These are phyloP conservation scores for Chlorella vulgaris DNA, from an alignment of 139 green algal species.

Conservation along the genomic window DNA sequence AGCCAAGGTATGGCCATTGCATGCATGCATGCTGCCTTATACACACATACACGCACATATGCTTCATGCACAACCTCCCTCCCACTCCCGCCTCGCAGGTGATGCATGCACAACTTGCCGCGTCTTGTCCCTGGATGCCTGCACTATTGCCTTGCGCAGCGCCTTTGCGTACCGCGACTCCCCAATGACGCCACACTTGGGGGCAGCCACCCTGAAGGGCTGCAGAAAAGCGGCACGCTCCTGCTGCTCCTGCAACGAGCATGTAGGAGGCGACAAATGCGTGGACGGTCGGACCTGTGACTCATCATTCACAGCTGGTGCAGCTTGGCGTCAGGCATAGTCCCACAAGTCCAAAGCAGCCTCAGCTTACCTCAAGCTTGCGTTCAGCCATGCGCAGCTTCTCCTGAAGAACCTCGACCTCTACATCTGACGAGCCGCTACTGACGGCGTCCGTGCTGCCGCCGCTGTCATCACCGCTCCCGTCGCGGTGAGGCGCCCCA, in stretches of 20 bases:
- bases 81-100: neutral
- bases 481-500: neutral
- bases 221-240: constrained; percentile 42
- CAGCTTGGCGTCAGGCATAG: too few species aligned
- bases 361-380: neutral
- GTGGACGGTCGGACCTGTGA: too few species aligned
- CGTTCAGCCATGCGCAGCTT: constrained; percentile 3
- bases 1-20: too few species aligned
- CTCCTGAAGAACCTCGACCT: constrained; percentile 1
- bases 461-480: too few species aligned
- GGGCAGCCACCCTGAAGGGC: constrained; percentile 62
- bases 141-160: constrained; percentile 58
- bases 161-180: constrained; percentile 61
- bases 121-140: constrained; percentile 42
- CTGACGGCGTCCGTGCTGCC: too few species aligned
- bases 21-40: neutral
- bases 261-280: neutral
- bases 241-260: constrained; percentile 41
- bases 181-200: constrained; percentile 66
- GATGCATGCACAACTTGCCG: too few species aligned
- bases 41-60: neutral
- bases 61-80: neutral
- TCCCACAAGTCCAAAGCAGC: neutral
- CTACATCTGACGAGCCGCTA: too few species aligned
- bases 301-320: too few species aligned